Percentiles rank a stretch among this genome's conserved stretches.
Evolutionary conservation across 257 asterid genomes (phyloP).

Genomic region (Rubia yunnanensis): DNA sequence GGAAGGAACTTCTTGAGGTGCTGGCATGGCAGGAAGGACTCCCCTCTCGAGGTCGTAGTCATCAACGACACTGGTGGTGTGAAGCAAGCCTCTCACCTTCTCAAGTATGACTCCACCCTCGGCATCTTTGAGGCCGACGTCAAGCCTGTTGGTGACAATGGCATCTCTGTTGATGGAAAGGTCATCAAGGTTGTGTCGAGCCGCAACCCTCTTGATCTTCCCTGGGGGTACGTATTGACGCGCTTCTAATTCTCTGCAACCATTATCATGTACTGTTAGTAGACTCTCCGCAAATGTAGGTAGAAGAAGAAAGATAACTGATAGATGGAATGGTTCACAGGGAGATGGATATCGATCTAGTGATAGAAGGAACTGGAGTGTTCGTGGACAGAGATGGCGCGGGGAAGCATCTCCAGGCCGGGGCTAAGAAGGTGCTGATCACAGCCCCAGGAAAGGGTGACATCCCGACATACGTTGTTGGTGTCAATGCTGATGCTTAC

Average conservation of each 20-base stretch:
- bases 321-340: constrained; percentile 23
- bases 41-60: constrained; percentile 77
- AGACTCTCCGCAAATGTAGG: not conserved
- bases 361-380: constrained; percentile 94
- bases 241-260: not conserved
- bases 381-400: constrained; percentile 94
- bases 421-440: constrained; percentile 93
- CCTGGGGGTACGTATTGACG: constrained; percentile 22
- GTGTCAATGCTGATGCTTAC: constrained; percentile 82
- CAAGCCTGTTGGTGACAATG: constrained; percentile 59
- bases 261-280: not conserved
- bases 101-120: constrained; percentile 93
- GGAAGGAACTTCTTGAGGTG: constrained; percentile 94
- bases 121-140: constrained; percentile 89
- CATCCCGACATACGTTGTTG: constrained; percentile 89
- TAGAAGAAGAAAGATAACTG: not conserved
- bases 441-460: constrained; percentile 98
- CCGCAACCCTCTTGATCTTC: constrained; percentile 32
- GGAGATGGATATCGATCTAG: constrained; percentile 71
- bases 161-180: constrained; percentile 47
- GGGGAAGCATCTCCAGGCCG: constrained; percentile 83
- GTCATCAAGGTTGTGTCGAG: constrained; percentile 22
- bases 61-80: constrained; percentile 94
- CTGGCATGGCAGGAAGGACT: constrained; percentile 93
- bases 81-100: constrained; percentile 97